These are phyloP conservation scores for Globisporangium radiosum DNA, from an alignment of 352 stramenopile species.

Conservation along the genomic window DNA sequence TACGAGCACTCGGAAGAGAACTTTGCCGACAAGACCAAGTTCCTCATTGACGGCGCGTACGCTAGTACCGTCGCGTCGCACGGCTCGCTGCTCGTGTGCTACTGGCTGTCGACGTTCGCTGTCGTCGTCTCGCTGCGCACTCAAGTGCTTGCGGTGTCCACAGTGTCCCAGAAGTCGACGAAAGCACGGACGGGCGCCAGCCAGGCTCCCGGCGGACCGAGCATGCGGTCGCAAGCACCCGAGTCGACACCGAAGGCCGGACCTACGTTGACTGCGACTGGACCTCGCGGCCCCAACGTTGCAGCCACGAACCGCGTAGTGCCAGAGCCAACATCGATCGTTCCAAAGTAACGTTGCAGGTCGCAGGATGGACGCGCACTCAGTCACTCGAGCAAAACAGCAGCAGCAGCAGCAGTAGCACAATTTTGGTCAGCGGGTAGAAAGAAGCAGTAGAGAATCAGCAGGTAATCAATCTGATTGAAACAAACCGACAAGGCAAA, in stretches of 20 bases:
- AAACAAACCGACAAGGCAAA: not conserved
- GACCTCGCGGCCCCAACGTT: constrained; percentile 3
- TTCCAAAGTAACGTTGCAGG: not conserved
- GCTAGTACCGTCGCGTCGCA: constrained; percentile 35
- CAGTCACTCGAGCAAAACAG: too few species aligned
- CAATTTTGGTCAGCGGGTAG: not conserved
- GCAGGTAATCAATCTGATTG: too few species aligned
- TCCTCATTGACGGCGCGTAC: constrained; percentile 28
- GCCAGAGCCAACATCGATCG: constrained; percentile 2
- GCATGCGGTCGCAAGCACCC: constrained; percentile 3
- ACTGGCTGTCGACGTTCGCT: constrained; percentile 36
- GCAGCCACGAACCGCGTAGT: not conserved
- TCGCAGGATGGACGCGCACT: too few species aligned
- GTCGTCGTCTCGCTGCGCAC: constrained; percentile 13
- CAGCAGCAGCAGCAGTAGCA: not conserved
- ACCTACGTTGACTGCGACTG: not conserved
- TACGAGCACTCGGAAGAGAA: constrained; percentile 32
- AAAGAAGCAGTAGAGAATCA: not conserved
- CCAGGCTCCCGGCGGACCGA: not conserved
- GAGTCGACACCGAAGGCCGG: constrained; percentile 4
- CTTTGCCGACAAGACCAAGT: constrained; percentile 12
- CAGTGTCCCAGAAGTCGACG: constrained; percentile 3
- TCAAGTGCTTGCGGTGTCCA: constrained; percentile 4
- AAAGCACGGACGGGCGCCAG: constrained; percentile 7
- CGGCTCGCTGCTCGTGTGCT: constrained; percentile 41